Percentiles rank a stretch among this genome's conserved stretches.
Evolutionary conservation across 2,329 filamentous ascomycete genomes (phyloP).

Genomic region (Arthrobotrys sphaeroides): DNA sequence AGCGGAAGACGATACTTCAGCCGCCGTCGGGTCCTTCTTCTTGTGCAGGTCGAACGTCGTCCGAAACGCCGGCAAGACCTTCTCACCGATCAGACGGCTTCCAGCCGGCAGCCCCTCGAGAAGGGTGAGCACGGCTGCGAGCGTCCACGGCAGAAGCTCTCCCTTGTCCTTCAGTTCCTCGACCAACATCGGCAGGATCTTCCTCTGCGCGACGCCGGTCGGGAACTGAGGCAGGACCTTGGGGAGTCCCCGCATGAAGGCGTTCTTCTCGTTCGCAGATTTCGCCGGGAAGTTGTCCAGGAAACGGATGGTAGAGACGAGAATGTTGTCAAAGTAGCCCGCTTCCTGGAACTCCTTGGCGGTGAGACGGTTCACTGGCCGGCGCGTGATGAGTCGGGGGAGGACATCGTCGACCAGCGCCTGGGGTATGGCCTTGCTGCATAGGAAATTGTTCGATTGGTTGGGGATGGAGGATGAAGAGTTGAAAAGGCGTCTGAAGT

Average conservation of each 20-base stretch:
- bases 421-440: conserved; percentile 78
- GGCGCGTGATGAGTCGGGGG: conserved; percentile 83
- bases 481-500: conserved; percentile 85
- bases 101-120: conserved; percentile 79
- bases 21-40: conserved; percentile 35
- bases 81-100: conserved; percentile 81
- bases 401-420: conserved; percentile 80
- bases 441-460: conserved; percentile 83
- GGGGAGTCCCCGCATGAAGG: conserved; percentile 87
- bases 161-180: conserved; percentile 89
- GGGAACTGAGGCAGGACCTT: conserved; percentile 92
- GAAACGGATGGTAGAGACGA: conserved; percentile 96
- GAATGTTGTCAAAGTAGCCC: conserved; percentile 94
- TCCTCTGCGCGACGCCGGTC: conserved; percentile 91
- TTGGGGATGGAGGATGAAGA: conserved; percentile 82
- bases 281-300: conserved; percentile 91
- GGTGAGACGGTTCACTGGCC: conserved; percentile 85
- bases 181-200: conserved; percentile 84
- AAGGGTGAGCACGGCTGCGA: conserved; percentile 93
- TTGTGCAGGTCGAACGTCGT: conserved; percentile 72
- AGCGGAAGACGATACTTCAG: conserved; percentile 43
- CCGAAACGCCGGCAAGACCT: conserved; percentile 82
- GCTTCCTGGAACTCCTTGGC: conserved; percentile 93
- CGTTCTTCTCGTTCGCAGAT: conserved; percentile 86
- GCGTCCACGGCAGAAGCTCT: conserved; percentile 81